Evolutionary conservation across 495 filamentous ascomycete species (phyloP), one percentile per base, ranked within the genome.

Genomic region (Penicillium lagena): DNA sequence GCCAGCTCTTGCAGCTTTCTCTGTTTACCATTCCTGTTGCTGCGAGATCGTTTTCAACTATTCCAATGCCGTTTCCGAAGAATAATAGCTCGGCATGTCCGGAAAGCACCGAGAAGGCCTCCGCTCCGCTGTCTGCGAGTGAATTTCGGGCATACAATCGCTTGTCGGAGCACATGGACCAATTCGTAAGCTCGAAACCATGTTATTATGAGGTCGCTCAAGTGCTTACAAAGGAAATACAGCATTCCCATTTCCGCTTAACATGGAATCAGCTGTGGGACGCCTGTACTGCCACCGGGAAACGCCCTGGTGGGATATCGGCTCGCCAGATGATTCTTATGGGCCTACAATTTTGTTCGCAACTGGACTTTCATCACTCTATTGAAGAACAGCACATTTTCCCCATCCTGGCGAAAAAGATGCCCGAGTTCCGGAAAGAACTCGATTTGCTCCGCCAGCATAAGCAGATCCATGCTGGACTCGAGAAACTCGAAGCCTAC

Each of bases 311-410:
- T 4, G 68, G 67, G 42, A 70, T 87, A 58, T 77, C 79, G 9
- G 72, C 87, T 12, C 75, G 77, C 29, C 71, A 78, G 40, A 83
- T 91, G 59, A 62, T 90, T 50, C 59, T 65, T 56, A 72, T 72
- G 15, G 85, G 82, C 2, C 61, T 86, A 7, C 60, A 78, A 7
- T 90, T 95, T 63, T 72, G 75, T 42, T 68, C 71, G 7, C 79
- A 86, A 42, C 77, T 96, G 2, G 73, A 80, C 29, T 66, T 81
- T 43, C 90, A 96, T 71, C 90, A 96, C 66, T 65, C 58, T 31
- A 90, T 95, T 51, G 90, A 96, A 62, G 90, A 96, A 60, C 70
- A 71, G 15, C 80, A 90, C 54, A 71, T 96, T 33, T 93, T 93
- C 62, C 90, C 90, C 12, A 46, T 83, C 4, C 74, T 96, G 9